A percentile compares a stretch with the other conserved stretches of the same genome.
These are phyloP conservation scores for Suhomyces ambrosiae DNA, from an alignment of 1,139 yeast species.

Conservation along the genomic window DNA sequence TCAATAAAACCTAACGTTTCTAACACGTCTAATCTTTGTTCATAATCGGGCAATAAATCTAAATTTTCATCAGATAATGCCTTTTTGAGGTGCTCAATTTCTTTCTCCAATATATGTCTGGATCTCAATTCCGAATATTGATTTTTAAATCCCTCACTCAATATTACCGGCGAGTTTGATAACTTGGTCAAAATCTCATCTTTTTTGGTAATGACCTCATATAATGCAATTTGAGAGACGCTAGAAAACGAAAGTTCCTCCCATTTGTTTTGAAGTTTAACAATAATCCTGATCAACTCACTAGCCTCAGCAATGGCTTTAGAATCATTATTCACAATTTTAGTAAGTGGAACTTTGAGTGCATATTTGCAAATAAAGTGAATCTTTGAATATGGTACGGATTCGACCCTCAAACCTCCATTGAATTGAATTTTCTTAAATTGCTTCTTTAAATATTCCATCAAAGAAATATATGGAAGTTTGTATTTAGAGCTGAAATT, in stretches of 20 bases:
- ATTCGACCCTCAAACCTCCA: slow-evolving; percentile 39
- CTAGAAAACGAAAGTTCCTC: slow-evolving; percentile 47
- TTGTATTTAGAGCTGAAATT: slow-evolving; percentile 28
- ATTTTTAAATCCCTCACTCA: slow-evolving; percentile 45
- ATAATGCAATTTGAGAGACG: slow-evolving; percentile 52
- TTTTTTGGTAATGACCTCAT: slow-evolving; percentile 54
- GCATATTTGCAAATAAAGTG: slow-evolving; percentile 53
- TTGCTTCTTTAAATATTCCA: slow-evolving; percentile 27
- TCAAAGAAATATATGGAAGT: slow-evolving; percentile 56
- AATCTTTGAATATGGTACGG: slow-evolving; percentile 50
- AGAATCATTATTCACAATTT: slow-evolving; percentile 46
- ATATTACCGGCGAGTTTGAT: slow-evolving; percentile 26
- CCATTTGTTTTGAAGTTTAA: slow-evolving; percentile 48
- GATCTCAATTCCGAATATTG: slow-evolving; percentile 53
- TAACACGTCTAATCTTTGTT: slow-evolving; percentile 79
- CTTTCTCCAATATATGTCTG: slow-evolving; percentile 46
- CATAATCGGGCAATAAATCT: slow-evolving; percentile 90
- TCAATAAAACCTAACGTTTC: slow-evolving; percentile 79
- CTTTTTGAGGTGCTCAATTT: slow-evolving; percentile 59
- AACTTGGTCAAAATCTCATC: slow-evolving; percentile 41
- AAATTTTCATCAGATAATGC: slow-evolving; percentile 83
- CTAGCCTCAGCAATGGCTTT: slow-evolving; percentile 45
- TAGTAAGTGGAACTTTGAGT: slow-evolving; percentile 43
- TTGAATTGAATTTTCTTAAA: slow-evolving; percentile 34
- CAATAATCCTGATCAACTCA: slow-evolving; percentile 40